Base-by-base conservation (phyloP, 75 land plant genomes). In the Picea sitchensis region DNA sequence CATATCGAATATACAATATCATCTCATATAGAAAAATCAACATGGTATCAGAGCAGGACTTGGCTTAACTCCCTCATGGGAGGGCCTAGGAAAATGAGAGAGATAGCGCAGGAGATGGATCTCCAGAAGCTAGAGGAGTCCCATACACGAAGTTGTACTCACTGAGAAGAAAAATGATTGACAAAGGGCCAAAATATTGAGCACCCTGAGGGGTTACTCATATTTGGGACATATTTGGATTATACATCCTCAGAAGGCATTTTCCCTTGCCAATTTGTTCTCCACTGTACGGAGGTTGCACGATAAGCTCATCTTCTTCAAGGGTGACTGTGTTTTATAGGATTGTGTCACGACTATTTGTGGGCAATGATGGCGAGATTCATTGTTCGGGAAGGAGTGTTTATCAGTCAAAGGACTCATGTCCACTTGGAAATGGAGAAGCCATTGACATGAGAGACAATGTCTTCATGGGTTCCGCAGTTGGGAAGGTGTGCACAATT, bases 321-420 rank as follows among this genome's bases (percentile, higher is more conserved):
- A 95, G 80, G 80, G 63, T 1, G 92, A 90, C 61, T 47, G 81
- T 56, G 81, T 32, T 1, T 79, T 95, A 71, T 84, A 86, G 79
- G 82, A 82, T 1, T 83, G 81, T 78, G 79, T 95, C 21, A 82
- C 93, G 2, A 44, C 60, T 14, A 67, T 93, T 44, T 95, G 95
- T 68, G 98, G 93, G 83, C 77, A 78, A 21, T 95, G 98, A 95
- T 95, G 98, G 98, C 87, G 87, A 73, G 85, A 81, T 47, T 80
- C 68, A 8, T 75, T 88, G 23, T 61, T 58, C n/a, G 93, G 87
- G 62, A 87, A 77, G 77, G 95, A 95, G 67, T 68, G n/a, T n/a
- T n/a, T n/a, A n/a, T n/a, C n/a, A n/a, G n/a, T n/a, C n/a, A n/a
- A n/a, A n/a, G n/a, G n/a, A n/a, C n/a, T n/a, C n/a, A n/a, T n/a